phyloP scores from a whole-genome alignment of 768 basidiomycete genomes.

The Psilocybe cyanescens region DNA sequence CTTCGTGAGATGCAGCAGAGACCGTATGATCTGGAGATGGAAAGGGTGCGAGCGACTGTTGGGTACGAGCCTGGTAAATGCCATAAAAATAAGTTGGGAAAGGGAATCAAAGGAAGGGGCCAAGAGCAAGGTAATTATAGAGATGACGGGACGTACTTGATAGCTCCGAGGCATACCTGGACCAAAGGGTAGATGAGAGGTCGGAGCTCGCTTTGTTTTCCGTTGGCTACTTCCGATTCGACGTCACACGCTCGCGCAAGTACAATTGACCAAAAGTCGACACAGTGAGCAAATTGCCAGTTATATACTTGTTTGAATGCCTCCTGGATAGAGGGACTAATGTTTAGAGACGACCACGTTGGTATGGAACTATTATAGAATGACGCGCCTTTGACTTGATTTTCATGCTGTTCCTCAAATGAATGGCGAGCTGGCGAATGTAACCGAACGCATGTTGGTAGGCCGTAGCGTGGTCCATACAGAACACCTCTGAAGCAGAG shows the following conservation, averaged over 20 bases:
- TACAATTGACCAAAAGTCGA: constrained; percentile 96
- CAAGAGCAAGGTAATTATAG: background rate
- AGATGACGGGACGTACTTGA: constrained; percentile 64
- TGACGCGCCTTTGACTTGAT: constrained; percentile 73
- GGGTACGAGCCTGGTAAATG: constrained; percentile 73
- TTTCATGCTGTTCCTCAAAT: constrained; percentile 91
- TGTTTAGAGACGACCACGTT: constrained; percentile 3
- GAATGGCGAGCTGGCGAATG: constrained; percentile 93
- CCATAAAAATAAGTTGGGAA: constrained; percentile 14
- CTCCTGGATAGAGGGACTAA: constrained; percentile 53
- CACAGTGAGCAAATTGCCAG: constrained; percentile 96
- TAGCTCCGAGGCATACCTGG: constrained; percentile 91
- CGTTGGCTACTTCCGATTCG: constrained; percentile 52
- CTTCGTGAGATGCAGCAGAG: constrained; percentile 81
- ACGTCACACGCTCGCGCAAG: constrained; percentile 80
- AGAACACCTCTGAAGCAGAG: constrained; percentile 91
- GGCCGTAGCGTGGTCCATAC: constrained; percentile 67
- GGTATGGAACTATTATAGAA: background rate
- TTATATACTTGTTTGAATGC: constrained; percentile 96
- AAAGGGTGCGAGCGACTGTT: constrained; percentile 93
- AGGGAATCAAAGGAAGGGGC: background rate
- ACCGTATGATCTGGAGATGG: constrained; percentile 90
- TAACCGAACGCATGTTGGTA: constrained; percentile 98
- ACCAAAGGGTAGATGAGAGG: constrained; percentile 95
- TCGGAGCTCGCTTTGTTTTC: constrained; percentile 75